Evolutionary conservation across 2,329 filamentous ascomycete species (phyloP).

Genomic region (Juglanconis sp.): DNA sequence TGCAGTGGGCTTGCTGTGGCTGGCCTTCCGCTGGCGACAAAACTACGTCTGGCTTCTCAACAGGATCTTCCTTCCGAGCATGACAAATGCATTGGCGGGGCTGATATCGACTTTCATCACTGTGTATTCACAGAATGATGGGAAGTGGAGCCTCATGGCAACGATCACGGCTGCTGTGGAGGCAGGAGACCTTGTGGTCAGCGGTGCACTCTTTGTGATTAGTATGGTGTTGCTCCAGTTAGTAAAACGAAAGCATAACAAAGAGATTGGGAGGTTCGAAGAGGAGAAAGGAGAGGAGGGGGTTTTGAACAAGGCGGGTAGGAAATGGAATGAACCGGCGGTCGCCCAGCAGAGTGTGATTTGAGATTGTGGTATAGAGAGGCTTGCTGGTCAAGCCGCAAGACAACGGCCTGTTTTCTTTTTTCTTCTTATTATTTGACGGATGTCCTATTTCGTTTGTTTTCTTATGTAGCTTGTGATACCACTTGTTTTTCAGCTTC

Average conservation of each 20-base stretch:
- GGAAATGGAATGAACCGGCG: constrained; percentile 6
- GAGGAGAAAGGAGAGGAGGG: constrained; percentile 1
- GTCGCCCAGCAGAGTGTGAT: constrained; percentile 8
- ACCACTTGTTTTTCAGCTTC: no score
- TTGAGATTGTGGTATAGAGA: neutral
- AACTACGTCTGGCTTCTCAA: constrained; percentile 56
- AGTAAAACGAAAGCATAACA: constrained; percentile 9
- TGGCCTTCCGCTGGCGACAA: constrained; percentile 40
- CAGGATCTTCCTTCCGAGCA: constrained; percentile 43
- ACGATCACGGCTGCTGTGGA: constrained; percentile 10
- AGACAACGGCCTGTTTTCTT: neutral
- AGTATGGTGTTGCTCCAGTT: constrained; percentile 10
- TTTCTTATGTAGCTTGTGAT: no score
- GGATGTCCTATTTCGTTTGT: no score
- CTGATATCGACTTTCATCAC: constrained; percentile 47
- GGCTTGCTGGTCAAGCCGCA: constrained; percentile 6
- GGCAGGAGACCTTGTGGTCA: constrained; percentile 21
- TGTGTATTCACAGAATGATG: constrained; percentile 46
- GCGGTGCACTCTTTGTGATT: constrained; percentile 1
- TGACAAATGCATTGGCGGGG: constrained; percentile 48
- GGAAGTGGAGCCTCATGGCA: constrained; percentile 34
- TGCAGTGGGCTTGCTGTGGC: constrained; percentile 35
- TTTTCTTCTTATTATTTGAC: no score
- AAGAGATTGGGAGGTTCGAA: constrained; percentile 6
- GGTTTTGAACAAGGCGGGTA: neutral